Evolutionary conservation across 1,284 basidiomycete species (phyloP), one percentile per base, ranked within the genome.

Genomic region (Malassezia restricta): DNA sequence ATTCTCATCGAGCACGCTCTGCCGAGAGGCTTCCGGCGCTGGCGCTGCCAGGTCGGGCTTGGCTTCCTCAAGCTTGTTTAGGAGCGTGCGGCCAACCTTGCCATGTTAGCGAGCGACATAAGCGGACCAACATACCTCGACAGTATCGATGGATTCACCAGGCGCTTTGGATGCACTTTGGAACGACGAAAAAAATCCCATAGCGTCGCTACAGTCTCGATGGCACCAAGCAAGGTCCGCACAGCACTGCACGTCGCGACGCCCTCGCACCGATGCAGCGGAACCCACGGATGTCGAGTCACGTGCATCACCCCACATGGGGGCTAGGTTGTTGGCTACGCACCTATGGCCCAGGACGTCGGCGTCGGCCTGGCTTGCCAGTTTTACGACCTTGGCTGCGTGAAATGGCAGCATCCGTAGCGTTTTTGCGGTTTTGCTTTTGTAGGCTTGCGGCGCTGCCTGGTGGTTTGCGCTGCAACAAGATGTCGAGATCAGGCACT

Each of bases 1-100:
- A 11, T 60, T 56, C 9, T 57, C 58, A 54, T 71, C 68, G 27
- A 71, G 56, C 24, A 50, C 51, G 14, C 44, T 58, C 47, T 69
- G 67, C 15, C 68, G 64, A 15, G 53, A 20, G 28, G 53, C 49
- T 33, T 60, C 62, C 6, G 59, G 62, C 0, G 52, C 55, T 2
- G 56, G 51, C 39, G 56, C 63, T n/a, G 46, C 49, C 31, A 61
- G 51, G n/a, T 61, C 40, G 9, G 56, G 49, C n/a, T 44, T 51
- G 29, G 37, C 47, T 37, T 62, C 58, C 51, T 64, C 60, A 15
- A 66, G 57, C 41, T 56, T 51, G 41, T 63, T 61, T 12, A 63
- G 43, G 29, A 66, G 57, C 3, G 62, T 59, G 32, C 62, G 60
- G 17, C 58, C 62, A 42, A 66, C 52, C 64, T 65, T 32, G 20